phyloP scores from a whole-genome alignment of 345 rosid genomes.

The Kandelia obovata region DNA sequence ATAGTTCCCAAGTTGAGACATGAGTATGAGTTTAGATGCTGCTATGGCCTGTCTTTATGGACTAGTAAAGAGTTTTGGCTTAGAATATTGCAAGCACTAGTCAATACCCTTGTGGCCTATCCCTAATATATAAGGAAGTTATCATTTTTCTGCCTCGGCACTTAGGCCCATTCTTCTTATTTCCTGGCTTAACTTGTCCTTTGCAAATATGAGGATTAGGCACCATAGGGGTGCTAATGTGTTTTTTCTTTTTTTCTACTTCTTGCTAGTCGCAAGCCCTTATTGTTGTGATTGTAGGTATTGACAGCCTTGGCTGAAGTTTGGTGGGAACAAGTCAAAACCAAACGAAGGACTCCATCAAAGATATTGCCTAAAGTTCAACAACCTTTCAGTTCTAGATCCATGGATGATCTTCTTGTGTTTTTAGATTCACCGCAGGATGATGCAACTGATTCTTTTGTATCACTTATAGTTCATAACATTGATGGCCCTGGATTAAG shows the following conservation, averaged over 20 bases:
- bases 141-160: neutral
- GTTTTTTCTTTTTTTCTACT: neutral
- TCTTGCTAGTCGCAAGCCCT: neutral
- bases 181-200: neutral
- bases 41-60: too few relatives aligned
- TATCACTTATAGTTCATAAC: constrained; percentile 72
- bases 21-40: neutral
- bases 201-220: constrained; percentile 6
- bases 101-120: neutral
- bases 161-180: neutral
- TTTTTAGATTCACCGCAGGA: constrained; percentile 47
- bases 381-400: constrained; percentile 56
- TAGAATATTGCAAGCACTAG: neutral
- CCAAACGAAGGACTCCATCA: constrained; percentile 32
- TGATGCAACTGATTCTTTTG: constrained; percentile 51
- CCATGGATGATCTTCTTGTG: constrained; percentile 66
- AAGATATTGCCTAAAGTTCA: constrained; percentile 40
- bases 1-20: neutral
- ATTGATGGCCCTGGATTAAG: constrained; percentile 87
- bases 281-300: constrained; percentile 40
- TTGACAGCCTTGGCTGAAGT: constrained; percentile 59
- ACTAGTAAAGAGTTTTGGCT: too few relatives aligned
- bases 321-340: constrained; percentile 57
- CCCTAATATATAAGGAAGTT: neutral
- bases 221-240: neutral